Evolutionary conservation across 2,329 filamentous ascomycete genomes (phyloP).

Genomic region (Eurotiales sp.): DNA sequence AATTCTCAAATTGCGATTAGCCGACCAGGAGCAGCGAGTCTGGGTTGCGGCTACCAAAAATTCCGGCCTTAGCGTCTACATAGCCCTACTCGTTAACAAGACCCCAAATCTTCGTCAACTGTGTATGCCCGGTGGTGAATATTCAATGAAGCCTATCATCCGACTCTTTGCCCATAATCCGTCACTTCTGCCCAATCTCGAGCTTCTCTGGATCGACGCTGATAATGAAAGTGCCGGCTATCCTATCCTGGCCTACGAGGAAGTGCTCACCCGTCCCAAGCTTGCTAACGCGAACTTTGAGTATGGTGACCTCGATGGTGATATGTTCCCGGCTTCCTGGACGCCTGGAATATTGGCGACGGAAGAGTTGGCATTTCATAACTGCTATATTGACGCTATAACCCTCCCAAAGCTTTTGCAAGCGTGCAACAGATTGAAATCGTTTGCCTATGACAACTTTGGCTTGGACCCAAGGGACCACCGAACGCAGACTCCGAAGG

Average conservation of each 20-base stretch:
- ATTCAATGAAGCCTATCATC: slow-evolving; percentile 3
- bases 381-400: slow-evolving; percentile 15
- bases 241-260: background rate
- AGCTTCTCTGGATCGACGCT: background rate
- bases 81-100: slow-evolving; percentile 18
- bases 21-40: slow-evolving; percentile 12
- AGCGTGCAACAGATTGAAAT: slow-evolving; percentile 17
- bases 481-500: background rate
- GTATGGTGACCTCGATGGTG: slow-evolving; percentile 17
- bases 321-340: slow-evolving; percentile 14
- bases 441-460: slow-evolving; percentile 18
- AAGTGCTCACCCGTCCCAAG: background rate
- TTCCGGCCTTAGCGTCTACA: slow-evolving; percentile 15
- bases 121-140: slow-evolving; percentile 13
- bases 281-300: slow-evolving; percentile 9
- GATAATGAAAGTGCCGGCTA: background rate
- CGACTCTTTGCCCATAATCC: background rate
- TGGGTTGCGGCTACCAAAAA: slow-evolving; percentile 17
- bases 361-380: slow-evolving; percentile 13
- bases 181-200: slow-evolving; percentile 2
- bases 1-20: slow-evolving; percentile 7
- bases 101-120: slow-evolving; percentile 21
- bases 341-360: slow-evolving; percentile 5
- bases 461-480: background rate
- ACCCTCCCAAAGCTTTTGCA: slow-evolving; percentile 13